Evolutionary conservation across 306 rosid species (phyloP).

Genomic region (Cicer arietinum): DNA sequence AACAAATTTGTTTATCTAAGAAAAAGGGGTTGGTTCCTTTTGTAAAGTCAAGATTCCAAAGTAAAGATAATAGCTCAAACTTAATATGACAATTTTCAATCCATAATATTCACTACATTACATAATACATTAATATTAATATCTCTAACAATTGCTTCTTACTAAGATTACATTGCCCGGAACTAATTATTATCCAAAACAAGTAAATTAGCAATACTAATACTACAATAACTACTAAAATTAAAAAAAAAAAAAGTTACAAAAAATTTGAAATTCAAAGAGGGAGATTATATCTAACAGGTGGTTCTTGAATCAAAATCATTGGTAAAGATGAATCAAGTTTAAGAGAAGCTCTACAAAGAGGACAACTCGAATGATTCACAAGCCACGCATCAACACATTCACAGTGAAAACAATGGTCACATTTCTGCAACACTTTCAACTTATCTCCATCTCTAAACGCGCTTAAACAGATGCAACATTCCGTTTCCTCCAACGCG

Average conservation of each 20-base stretch:
- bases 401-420: slow-evolving; percentile 75
- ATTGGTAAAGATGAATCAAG: slow-evolving; percentile 41
- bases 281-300: slow-evolving; percentile 22
- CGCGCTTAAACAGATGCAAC: slow-evolving; percentile 76
- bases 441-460: slow-evolving; percentile 74
- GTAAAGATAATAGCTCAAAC: no score
- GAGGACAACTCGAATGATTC: slow-evolving; percentile 78
- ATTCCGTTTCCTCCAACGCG: slow-evolving; percentile 55
- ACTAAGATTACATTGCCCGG: slow-evolving; percentile 17
- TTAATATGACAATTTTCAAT: not conserved
- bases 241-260: not conserved
- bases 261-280: not conserved
- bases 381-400: slow-evolving; percentile 86
- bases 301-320: slow-evolving; percentile 59
- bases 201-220: not conserved
- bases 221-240: not conserved
- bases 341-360: slow-evolving; percentile 73
- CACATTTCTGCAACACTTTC: slow-evolving; percentile 72
- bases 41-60: no score
- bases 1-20: no score
- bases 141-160: not conserved
- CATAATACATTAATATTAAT: not conserved
- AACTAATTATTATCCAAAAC: slow-evolving; percentile 25
- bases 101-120: not conserved
- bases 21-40: no score